phyloP scores from a whole-genome alignment of 1,284 basidiomycete species.

The Ceratobasidium sp. region DNA sequence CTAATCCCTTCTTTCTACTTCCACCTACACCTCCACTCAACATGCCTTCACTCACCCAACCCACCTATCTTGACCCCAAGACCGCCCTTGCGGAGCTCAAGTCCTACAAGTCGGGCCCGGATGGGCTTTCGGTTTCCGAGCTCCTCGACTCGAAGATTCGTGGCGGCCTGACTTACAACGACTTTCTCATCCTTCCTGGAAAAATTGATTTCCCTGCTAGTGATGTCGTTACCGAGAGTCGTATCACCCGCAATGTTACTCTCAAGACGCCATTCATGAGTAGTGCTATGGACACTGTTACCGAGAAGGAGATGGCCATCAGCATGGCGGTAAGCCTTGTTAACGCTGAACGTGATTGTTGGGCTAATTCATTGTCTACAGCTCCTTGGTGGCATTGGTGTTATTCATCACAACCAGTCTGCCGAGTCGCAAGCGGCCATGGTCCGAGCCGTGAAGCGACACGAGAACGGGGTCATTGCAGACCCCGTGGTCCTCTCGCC shows the following conservation, averaged over 20 bases:
- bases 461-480: slow-evolving; percentile 98
- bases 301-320: slow-evolving; percentile 98
- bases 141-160: slow-evolving; percentile 92
- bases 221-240: slow-evolving; percentile 86
- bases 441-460: slow-evolving; percentile 97
- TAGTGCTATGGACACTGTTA: slow-evolving; percentile 99
- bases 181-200: slow-evolving; percentile 94
- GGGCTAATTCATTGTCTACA: slow-evolving; percentile 55
- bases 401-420: slow-evolving; percentile 98
- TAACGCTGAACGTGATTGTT: background rate
- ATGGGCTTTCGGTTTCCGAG: slow-evolving; percentile 89
- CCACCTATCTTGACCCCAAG: slow-evolving; percentile 67
- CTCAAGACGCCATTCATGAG: slow-evolving; percentile 98
- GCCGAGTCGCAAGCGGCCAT: slow-evolving; percentile 92
- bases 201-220: slow-evolving; percentile 94
- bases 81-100: slow-evolving; percentile 80
- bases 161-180: slow-evolving; percentile 97
- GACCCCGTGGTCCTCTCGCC: slow-evolving; percentile 92
- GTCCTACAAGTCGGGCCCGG: slow-evolving; percentile 74
- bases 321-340: slow-evolving; percentile 81
- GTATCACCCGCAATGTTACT: slow-evolving; percentile 90
- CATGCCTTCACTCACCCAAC: slow-evolving; percentile 35
- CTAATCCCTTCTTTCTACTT: no score
- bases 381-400: slow-evolving; percentile 97
- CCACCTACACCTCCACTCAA: background rate